Evolutionary conservation across 352 stramenopile genomes (phyloP), one percentile per base, ranked within the genome.

Genomic region (Blastocystis hominis): DNA sequence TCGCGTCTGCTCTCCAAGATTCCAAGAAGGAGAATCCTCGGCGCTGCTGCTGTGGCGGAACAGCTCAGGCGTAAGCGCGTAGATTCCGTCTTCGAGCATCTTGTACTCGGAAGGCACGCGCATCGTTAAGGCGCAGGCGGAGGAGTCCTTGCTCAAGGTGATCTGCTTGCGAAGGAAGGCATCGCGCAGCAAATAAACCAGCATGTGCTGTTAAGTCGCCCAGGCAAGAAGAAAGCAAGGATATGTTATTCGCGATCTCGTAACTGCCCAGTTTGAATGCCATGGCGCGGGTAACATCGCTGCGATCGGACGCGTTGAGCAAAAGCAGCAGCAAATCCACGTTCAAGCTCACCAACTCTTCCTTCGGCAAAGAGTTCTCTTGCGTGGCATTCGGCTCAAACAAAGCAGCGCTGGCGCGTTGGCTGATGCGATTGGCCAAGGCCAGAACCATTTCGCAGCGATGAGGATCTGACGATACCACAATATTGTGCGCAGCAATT

Each of bases 201-300:
- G 44, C 17, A 84, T 38, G 42, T 64, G 46, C 17, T 5, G 15
- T 75, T 75, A 75, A 75, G 63, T 17, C 5, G 42, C 1, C 30
- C 1, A 70, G 24, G 24, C 24, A 40, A 42, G 13, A 53, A 34
- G 46, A 30, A 75, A 75, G 38, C 30, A 75, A 75, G 63, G 63
- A 75, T 75, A 75, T 75, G 34, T 40, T 77, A 53, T 84, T 84
- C 53, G 62, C 47, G n/a, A 68, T 47, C n/a, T 7, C n/a, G 44
- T 84, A 84, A 40, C 47, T 68, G 24, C 53, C 53, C n/a, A 56
- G 30, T 3, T n/a, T 17, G 34, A 44, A 40, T 0, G 72, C 72
- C 56, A 66, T 40, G 24, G 20, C 15, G 20, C 72, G 72, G 6
- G 55, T 68, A 1, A 20, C 34, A 40, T 84, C 72, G 50, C 72